A percentile compares a stretch with the other conserved stretches of the same genome.
These are phyloP conservation scores for Phytophthora cactorum DNA, from an alignment of 352 stramenopile species.

Conservation along the genomic window DNA sequence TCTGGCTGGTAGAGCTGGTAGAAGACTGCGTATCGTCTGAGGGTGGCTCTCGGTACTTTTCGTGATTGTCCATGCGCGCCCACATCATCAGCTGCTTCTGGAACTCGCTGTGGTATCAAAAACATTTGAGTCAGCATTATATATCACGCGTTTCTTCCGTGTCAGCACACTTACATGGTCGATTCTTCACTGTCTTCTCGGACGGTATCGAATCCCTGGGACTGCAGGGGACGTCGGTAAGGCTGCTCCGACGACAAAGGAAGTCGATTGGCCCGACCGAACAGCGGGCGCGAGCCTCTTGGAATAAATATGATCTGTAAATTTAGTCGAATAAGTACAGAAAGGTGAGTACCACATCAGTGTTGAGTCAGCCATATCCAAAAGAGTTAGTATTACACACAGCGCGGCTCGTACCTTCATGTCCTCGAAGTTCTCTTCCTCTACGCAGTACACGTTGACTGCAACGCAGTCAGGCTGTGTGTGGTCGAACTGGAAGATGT, in stretches of 20 bases:
- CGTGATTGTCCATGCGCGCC: slow-evolving; percentile 67
- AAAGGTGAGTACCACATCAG: slow-evolving; percentile 16
- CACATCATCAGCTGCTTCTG: slow-evolving; percentile 86
- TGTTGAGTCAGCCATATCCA: slow-evolving; percentile 17
- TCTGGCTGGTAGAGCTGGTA: slow-evolving; percentile 61
- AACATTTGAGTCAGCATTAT: slow-evolving; percentile 15
- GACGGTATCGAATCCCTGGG: slow-evolving; percentile 45
- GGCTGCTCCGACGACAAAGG: slow-evolving; percentile 50
- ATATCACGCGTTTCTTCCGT: not conserved
- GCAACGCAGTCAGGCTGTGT: slow-evolving; percentile 69
- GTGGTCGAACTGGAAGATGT: slow-evolving; percentile 88
- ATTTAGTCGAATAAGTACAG: slow-evolving; percentile 24
- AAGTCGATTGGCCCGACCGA: slow-evolving; percentile 55
- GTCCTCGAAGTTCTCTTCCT: slow-evolving; percentile 84
- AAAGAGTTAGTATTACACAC: not conserved
- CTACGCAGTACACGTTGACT: slow-evolving; percentile 84
- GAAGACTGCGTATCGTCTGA: slow-evolving; percentile 70
- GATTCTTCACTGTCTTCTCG: slow-evolving; percentile 57
- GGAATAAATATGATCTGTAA: slow-evolving; percentile 84
- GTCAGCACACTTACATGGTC: slow-evolving; percentile 50
- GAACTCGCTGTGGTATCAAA: slow-evolving; percentile 44
- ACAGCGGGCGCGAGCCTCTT: slow-evolving; percentile 69
- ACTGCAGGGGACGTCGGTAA: slow-evolving; percentile 47
- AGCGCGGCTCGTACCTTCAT: slow-evolving; percentile 53
- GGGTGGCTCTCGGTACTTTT: slow-evolving; percentile 44